phyloP scores from a whole-genome alignment of 176 grass and related monocot genomes.

The Oropetium thomaeum region DNA sequence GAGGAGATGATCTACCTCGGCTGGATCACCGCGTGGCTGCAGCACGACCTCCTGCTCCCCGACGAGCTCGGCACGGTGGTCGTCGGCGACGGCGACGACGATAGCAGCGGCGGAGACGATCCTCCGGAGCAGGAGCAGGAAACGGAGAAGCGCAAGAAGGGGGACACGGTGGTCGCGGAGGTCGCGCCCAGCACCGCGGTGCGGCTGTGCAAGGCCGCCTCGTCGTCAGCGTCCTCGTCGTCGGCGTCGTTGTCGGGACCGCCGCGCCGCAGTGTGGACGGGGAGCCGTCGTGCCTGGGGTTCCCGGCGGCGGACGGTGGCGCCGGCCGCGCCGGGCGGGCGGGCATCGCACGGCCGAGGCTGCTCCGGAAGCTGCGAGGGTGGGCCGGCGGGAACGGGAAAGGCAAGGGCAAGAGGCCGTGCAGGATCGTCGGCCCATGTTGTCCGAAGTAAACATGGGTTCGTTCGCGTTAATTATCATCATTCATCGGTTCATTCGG shows the following conservation, averaged over 20 bases:
- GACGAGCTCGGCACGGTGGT: conserved; percentile 2
- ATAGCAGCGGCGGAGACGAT: neutral
- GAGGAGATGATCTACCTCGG: conserved; percentile 85
- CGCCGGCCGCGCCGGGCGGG: too few species aligned
- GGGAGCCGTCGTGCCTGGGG: conserved; percentile 35
- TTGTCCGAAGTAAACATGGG: conserved; percentile 5
- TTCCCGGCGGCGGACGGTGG: neutral
- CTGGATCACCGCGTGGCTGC: conserved; percentile 75
- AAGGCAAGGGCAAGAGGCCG: conserved; percentile 26
- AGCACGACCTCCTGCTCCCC: conserved; percentile 49
- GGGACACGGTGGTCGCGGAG: conserved; percentile 29
- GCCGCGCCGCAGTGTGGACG: conserved; percentile 1
- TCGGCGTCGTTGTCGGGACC: neutral
- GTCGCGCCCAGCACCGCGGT: conserved; percentile 30
- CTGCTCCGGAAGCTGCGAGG: conserved; percentile 70
- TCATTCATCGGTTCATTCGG: too few species aligned
- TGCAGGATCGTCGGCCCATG: neutral
- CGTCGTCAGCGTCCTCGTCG: neutral
- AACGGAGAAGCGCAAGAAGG: conserved; percentile 21
- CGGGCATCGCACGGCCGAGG: conserved; percentile 46
- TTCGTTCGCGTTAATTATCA: too few species aligned
- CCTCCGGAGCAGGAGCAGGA: neutral
- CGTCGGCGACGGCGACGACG: neutral
- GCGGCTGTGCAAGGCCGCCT: conserved; percentile 42
- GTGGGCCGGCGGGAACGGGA: conserved; percentile 56